Conservation (phyloP, 257 asterid species). For the Knoxia roxburghii region DNA sequence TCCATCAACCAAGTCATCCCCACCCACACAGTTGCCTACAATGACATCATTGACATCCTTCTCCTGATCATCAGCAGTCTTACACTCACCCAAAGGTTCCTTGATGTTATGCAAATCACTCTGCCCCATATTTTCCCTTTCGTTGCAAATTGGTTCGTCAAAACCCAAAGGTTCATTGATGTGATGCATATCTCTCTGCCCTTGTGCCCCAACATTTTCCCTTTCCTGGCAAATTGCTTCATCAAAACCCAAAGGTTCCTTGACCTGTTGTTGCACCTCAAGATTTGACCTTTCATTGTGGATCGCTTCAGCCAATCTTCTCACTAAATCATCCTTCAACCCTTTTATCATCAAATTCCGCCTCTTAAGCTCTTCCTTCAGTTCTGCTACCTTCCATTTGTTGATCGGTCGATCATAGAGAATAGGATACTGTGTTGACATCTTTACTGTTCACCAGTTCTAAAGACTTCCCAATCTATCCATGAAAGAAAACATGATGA, state of each 20-base stretch:
- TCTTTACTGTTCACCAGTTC: conserved; percentile 12
- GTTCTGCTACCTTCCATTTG: conserved; percentile 38
- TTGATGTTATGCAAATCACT: conserved; percentile 4
- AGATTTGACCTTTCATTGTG: conserved; percentile 21
- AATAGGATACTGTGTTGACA: conserved; percentile 31
- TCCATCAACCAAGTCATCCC: background rate
- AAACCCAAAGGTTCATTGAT: conserved; percentile 11
- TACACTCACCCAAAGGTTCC: conserved; percentile 10
- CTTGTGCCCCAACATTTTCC: conserved; percentile 17
- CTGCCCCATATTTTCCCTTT: conserved; percentile 15
- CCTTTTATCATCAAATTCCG: conserved; percentile 28
- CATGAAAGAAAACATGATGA: background rate
- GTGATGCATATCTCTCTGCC: background rate
- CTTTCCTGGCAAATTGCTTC: conserved; percentile 28
- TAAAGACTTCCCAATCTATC: background rate
- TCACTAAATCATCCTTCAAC: conserved; percentile 38
- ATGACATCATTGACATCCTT: conserved; percentile 13
- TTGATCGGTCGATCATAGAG: conserved; percentile 36
- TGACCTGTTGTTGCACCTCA: conserved; percentile 9
- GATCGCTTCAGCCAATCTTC: conserved; percentile 33
- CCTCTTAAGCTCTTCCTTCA: conserved; percentile 41
- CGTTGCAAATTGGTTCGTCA: conserved; percentile 26
- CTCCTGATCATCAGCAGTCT: background rate
- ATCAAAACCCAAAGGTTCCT: conserved; percentile 14
- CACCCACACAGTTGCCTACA: conserved; percentile 1